Evolutionary conservation across 768 basidiomycete species (phyloP).

Genomic region (Mrakia blollopis): DNA sequence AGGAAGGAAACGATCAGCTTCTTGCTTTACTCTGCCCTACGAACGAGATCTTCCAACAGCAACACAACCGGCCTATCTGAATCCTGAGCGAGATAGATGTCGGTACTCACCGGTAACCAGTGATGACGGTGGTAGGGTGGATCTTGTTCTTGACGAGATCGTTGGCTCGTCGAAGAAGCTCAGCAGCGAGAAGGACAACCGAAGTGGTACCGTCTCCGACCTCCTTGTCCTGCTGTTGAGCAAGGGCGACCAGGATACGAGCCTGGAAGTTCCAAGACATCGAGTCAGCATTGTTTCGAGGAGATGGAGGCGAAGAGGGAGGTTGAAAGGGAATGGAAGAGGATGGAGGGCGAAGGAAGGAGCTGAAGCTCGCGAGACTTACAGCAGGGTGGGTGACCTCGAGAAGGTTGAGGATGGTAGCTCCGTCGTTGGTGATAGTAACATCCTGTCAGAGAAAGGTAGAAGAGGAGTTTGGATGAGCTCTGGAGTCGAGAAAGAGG

Average conservation of each 20-base stretch:
- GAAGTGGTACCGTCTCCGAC: slow-evolving; percentile 99
- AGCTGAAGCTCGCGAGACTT: slow-evolving; percentile 28
- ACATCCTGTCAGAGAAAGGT: slow-evolving; percentile 67
- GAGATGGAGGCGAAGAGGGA: neutral
- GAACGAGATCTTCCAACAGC: neutral
- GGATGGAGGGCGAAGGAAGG: neutral
- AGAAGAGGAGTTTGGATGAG: slow-evolving; percentile 31
- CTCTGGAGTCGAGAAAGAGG: neutral
- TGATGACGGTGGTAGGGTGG: slow-evolving; percentile 98
- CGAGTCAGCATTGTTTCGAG: neutral
- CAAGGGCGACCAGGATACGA: slow-evolving; percentile 93
- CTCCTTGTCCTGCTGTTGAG: slow-evolving; percentile 98
- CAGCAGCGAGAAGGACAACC: slow-evolving; percentile 96
- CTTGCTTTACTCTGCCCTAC: neutral
- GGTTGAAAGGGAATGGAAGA: neutral
- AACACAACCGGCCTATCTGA: neutral
- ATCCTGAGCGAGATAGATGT: neutral
- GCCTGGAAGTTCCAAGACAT: slow-evolving; percentile 35
- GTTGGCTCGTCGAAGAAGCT: slow-evolving; percentile 89
- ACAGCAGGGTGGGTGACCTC: slow-evolving; percentile 96
- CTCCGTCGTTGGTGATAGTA: slow-evolving; percentile 98
- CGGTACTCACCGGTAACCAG: slow-evolving; percentile 67
- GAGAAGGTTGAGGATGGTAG: slow-evolving; percentile 91
- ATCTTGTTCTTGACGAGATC: slow-evolving; percentile 97
- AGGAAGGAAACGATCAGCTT: neutral